A percentile compares a stretch with the other conserved stretches of the same genome.
Conservation (phyloP, 2,329 filamentous ascomycete genomes). For the Ceratocystis smalleyi region DNA sequence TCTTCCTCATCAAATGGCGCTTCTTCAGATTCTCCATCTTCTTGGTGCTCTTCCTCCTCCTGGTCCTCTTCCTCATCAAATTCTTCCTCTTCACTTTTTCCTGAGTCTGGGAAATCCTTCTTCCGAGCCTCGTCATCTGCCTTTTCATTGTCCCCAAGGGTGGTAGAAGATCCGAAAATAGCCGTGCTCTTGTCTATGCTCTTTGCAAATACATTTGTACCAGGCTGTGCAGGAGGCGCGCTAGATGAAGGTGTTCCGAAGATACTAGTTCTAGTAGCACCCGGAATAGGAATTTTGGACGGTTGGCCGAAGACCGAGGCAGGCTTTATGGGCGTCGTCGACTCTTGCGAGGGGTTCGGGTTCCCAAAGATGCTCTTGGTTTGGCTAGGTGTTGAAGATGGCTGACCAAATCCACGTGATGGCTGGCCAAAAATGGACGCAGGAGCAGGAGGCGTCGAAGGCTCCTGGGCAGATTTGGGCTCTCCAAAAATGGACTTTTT, state of each 20-base stretch:
- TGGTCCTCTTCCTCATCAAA: conserved; percentile 3
- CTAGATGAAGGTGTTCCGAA: conserved; percentile 18
- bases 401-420: background rate
- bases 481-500: conserved; percentile 13
- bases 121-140: background rate
- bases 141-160: background rate
- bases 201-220: conserved; percentile 11
- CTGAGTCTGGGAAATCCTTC: background rate
- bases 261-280: conserved; percentile 12
- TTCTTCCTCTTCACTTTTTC: background rate
- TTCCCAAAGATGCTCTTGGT: conserved; percentile 6
- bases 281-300: conserved; percentile 4
- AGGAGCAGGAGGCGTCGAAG: background rate
- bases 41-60: background rate
- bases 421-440: background rate
- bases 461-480: background rate
- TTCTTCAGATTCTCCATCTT: conserved; percentile 6
- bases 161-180: background rate
- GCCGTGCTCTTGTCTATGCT: conserved; percentile 14
- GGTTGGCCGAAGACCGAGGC: background rate
- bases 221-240: background rate
- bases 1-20: background rate
- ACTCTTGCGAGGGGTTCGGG: conserved; percentile 5
- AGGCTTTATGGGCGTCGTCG: background rate
- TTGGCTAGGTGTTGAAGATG: conserved; percentile 5